Evolutionary conservation across 2,329 filamentous ascomycete species (phyloP).

Genomic region (Rachicladosporium sp.): DNA sequence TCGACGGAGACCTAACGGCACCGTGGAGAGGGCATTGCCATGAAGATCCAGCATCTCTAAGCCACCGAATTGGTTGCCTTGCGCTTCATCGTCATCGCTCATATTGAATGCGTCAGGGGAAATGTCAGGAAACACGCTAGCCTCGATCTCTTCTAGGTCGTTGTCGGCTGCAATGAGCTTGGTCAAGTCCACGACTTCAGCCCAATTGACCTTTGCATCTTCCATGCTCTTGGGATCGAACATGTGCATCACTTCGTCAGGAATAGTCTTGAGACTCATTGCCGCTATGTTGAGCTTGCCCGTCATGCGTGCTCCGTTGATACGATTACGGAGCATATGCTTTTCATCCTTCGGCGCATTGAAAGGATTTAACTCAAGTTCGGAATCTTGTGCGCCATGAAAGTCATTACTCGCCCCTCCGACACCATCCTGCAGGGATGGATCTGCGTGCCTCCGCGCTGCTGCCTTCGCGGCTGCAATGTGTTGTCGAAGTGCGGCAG

Average conservation of each 20-base stretch:
- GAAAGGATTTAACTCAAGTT: conserved; percentile 54
- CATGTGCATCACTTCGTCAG: conserved; percentile 76
- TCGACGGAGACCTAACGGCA: conserved; percentile 65
- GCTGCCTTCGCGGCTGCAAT: conserved; percentile 89
- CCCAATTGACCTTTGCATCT: conserved; percentile 60
- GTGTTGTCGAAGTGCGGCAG: conserved; percentile 69
- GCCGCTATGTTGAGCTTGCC: conserved; percentile 83
- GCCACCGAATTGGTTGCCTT: conserved; percentile 67
- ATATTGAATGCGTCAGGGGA: conserved; percentile 36
- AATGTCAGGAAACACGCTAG: conserved; percentile 66
- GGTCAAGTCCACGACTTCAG: conserved; percentile 78
- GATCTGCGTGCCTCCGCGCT: conserved; percentile 29
- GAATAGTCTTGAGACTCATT: conserved; percentile 66
- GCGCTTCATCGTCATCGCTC: conserved; percentile 51
- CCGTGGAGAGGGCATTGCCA: conserved; percentile 59
- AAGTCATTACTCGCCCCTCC: neutral
- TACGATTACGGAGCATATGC: conserved; percentile 60
- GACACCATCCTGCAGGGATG: conserved; percentile 8
- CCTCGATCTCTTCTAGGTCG: conserved; percentile 62
- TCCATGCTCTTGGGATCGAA: conserved; percentile 65
- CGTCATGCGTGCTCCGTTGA: conserved; percentile 59
- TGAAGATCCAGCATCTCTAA: conserved; percentile 76
- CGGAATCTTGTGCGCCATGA: conserved; percentile 43
- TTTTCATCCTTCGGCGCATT: conserved; percentile 49
- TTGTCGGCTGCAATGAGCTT: conserved; percentile 83